Percentiles rank a stretch among this genome's conserved stretches.
Conservation (phyloP, 306 rosid genomes). For the Coriaria nepalensis region DNA sequence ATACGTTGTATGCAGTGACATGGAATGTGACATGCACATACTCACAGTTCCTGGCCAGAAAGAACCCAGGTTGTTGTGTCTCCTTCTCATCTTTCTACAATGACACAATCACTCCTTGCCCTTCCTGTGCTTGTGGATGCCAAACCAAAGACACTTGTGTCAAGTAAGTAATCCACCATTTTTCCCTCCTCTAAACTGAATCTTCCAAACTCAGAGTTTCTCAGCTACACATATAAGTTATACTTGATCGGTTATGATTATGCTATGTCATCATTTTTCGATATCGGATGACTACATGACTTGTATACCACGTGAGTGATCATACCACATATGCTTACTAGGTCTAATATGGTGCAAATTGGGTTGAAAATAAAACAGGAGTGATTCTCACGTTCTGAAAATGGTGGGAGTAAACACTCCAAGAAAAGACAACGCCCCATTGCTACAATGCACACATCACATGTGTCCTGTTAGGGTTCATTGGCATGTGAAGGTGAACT, state of each 20-base stretch:
- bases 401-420: conserved; percentile 54
- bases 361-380: conserved; percentile 28
- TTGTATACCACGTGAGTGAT: no score
- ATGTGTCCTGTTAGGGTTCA: conserved; percentile 92
- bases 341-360: no score
- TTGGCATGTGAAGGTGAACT: conserved; percentile 76
- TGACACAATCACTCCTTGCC: conserved; percentile 67
- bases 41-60: conserved; percentile 74
- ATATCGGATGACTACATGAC: no score
- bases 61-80: conserved; percentile 74
- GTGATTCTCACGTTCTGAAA: conserved; percentile 53
- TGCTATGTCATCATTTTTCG: no score
- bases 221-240: neutral
- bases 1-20: conserved; percentile 52
- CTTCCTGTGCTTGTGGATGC: conserved; percentile 85
- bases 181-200: no score
- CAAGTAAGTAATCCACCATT: conserved; percentile 35
- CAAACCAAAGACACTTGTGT: conserved; percentile 57
- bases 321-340: no score
- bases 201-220: neutral
- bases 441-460: conserved; percentile 84
- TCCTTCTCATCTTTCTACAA: conserved; percentile 88
- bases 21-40: conserved; percentile 97
- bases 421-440: conserved; percentile 47
- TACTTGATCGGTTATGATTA: neutral